Evolutionary conservation across 768 basidiomycete genomes (phyloP).

Genomic region (Suillus clintonianus): DNA sequence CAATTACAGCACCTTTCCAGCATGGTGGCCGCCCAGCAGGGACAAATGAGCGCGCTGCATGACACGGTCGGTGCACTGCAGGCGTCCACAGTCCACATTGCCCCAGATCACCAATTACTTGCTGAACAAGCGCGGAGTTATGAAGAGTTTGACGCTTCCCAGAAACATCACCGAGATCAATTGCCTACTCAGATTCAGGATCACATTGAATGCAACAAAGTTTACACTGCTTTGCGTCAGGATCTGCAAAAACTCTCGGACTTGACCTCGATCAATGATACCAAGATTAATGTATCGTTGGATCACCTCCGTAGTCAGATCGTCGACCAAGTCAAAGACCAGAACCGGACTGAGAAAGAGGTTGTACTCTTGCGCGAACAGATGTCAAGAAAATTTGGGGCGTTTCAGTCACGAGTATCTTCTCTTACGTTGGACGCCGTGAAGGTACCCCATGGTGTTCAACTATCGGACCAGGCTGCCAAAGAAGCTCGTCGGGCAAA

Average conservation of each 20-base stretch:
- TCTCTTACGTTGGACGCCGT: neutral
- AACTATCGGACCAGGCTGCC: neutral
- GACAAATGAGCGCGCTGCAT: neutral
- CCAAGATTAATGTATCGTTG: neutral
- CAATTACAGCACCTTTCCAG: neutral
- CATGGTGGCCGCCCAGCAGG: neutral
- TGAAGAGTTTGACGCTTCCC: neutral
- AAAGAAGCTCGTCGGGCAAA: neutral
- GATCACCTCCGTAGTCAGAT: neutral
- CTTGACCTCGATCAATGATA: neutral
- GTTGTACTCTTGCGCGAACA: conserved; percentile 1
- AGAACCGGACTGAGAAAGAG: neutral
- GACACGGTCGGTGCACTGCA: neutral
- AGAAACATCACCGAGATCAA: neutral
- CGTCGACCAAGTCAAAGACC: neutral
- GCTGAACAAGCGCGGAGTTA: neutral
- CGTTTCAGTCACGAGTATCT: neutral
- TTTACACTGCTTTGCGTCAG: neutral
- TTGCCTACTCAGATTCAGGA: neutral
- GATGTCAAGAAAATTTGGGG: neutral
- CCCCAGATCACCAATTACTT: neutral
- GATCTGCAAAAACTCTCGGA: neutral
- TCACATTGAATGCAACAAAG: neutral
- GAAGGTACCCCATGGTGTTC: neutral
- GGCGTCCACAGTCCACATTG: neutral